Evolutionary conservation across 1,284 basidiomycete species (phyloP), one percentile per base, ranked within the genome.

Genomic region (Phellopilus nigrolimitatus): DNA sequence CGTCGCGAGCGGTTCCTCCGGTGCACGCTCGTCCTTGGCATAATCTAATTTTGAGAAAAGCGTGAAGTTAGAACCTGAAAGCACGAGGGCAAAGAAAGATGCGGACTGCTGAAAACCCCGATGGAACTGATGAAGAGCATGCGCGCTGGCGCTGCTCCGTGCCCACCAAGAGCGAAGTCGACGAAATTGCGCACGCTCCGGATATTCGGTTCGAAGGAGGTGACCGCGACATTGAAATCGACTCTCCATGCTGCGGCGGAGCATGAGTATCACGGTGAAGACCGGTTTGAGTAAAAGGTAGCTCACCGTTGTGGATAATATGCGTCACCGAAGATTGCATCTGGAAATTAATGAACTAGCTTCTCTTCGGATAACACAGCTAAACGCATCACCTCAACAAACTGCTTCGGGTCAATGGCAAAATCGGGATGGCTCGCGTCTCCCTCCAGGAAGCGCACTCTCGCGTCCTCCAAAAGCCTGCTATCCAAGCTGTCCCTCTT

Each of bases 141-240:
- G 12, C 51, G 33, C 3, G 54, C 50, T 9, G 57, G 58, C 44
- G 51, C 1, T 48, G 49, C n/a, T n/a, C 28, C 41, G 9, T 64
- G 51, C 21, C 68, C 64, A 25, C 56, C 41, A 6, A 71, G 59
- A 1, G 71, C 67, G 9, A 78, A 62, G 51, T 75, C 66, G 36
- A 76, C 59, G 21, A 77, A 60, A 49, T 67, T 61, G 6, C 71
- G 66, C 2, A 68, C 62, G 13, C 70, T 71, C 7, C 54, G 49
- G 17, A 78, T 62, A 47, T 66, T 65, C 2, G 66, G 48, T 57
- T 71, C 65, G 54, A 69, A 68, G 4, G 66, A 62, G 21, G 60
- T 41, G 17, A 74, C 57, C 1, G 62, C 27, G 19, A 67, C 53
- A 56, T 72, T 67, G 60, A 75, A 75, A 56, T 76, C 64, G 10